Evolutionary conservation across 805 yeast species (phyloP).

Genomic region (Priceomyces melissophilus): DNA sequence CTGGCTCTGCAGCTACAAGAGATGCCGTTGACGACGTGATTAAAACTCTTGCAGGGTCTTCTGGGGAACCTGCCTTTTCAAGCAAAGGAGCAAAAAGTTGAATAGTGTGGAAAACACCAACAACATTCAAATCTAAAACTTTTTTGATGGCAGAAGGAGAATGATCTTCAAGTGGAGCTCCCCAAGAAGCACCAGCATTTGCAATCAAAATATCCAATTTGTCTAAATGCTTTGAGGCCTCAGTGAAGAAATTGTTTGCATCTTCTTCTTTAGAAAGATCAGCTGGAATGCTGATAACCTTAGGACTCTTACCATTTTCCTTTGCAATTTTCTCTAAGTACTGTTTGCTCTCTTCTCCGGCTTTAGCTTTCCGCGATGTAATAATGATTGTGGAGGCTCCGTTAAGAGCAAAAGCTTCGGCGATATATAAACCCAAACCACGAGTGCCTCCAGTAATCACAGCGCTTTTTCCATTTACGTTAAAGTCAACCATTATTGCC

Average conservation of each 20-base stretch:
- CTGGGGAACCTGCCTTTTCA: conserved; percentile 45
- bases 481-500: conserved; percentile 37
- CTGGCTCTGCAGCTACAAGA: conserved; percentile 33
- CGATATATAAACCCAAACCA: conserved; percentile 69
- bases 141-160: conserved; percentile 60
- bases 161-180: conserved; percentile 58
- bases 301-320: conserved; percentile 27
- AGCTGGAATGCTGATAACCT: conserved; percentile 48
- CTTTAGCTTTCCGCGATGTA: conserved; percentile 60
- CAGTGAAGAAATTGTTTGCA: conserved; percentile 39
- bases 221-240: conserved; percentile 35
- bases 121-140: conserved; percentile 60
- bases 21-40: conserved; percentile 69
- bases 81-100: conserved; percentile 60
- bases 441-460: conserved; percentile 73
- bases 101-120: conserved; percentile 65
- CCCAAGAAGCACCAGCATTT: conserved; percentile 82
- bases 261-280: conserved; percentile 54
- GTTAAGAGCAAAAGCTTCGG: conserved; percentile 57
- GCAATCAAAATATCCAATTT: conserved; percentile 64
- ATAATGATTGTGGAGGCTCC: conserved; percentile 63
- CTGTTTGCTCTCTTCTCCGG: conserved; percentile 55
- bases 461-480: conserved; percentile 60
- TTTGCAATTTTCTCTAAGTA: conserved; percentile 34
- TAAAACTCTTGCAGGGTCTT: conserved; percentile 62